A percentile compares a stretch with the other conserved stretches of the same genome.
Conservation (phyloP, 2,329 filamentous ascomycete species). For the Arthrocladium fulminans region DNA sequence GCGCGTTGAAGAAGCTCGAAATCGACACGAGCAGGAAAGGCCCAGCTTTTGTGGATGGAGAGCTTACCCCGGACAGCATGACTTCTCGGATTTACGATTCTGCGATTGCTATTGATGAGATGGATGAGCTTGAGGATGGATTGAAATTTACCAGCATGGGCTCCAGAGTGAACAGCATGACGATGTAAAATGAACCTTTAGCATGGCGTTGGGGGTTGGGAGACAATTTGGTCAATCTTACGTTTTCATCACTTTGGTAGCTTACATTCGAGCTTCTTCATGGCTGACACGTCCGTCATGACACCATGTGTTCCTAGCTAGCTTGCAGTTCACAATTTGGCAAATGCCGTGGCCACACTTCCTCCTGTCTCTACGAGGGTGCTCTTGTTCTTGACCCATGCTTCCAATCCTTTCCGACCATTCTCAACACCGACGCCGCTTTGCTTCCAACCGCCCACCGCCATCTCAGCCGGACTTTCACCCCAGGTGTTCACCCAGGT, state of each 20-base stretch:
- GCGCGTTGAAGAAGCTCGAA: conserved; percentile 31
- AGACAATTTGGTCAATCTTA: background rate
- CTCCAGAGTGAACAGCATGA: conserved; percentile 26
- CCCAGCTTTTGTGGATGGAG: conserved; percentile 32
- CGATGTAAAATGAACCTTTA: conserved; percentile 1
- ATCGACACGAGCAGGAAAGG: conserved; percentile 34
- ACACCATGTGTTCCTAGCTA: background rate
- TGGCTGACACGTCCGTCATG: background rate
- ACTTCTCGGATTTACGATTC: conserved; percentile 40
- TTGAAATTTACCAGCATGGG: conserved; percentile 33
- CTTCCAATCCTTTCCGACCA: conserved; percentile 65
- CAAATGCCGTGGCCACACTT: conserved; percentile 61
- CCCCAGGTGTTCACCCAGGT: conserved; percentile 93
- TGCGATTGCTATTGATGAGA: conserved; percentile 34
- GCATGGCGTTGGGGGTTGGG: background rate
- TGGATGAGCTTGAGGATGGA: conserved; percentile 29
- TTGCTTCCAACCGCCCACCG: conserved; percentile 84
- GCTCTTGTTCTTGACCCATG: conserved; percentile 81
- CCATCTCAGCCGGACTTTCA: conserved; percentile 87
- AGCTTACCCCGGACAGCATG: conserved; percentile 42
- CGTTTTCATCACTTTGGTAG: background rate
- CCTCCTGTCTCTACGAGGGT: conserved; percentile 76
- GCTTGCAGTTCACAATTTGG: conserved; percentile 47
- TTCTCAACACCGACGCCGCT: conserved; percentile 85
- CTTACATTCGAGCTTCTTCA: background rate